Evolutionary conservation across 768 basidiomycete genomes (phyloP).

Genomic region (Lactifluus piperatus): DNA sequence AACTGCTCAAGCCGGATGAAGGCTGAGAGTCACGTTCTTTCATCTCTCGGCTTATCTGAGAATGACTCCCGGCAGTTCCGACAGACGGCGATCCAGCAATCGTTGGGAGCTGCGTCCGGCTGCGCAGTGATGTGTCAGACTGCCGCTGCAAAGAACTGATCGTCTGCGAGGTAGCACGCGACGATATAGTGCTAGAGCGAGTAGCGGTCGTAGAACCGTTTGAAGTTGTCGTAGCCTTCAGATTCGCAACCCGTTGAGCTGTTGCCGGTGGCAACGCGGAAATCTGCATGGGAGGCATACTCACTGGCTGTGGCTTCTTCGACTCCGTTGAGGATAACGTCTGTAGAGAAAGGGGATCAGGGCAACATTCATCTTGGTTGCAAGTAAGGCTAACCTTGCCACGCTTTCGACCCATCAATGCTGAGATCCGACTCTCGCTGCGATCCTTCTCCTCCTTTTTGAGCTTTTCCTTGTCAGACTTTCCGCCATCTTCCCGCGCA

Average conservation of each 20-base stretch:
- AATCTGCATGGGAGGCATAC: conserved; percentile 87
- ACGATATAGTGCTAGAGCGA: conserved; percentile 42
- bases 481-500: conserved; percentile 44
- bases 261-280: conserved; percentile 74
- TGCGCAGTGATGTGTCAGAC: conserved; percentile 73
- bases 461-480: conserved; percentile 41
- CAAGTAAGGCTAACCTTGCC: conserved; percentile 61
- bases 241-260: conserved; percentile 74
- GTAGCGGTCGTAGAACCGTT: conserved; percentile 35
- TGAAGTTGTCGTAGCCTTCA: conserved; percentile 49
- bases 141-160: conserved; percentile 83
- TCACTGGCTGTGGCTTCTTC: conserved; percentile 60
- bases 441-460: conserved; percentile 78
- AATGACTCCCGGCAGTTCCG: conserved; percentile 46
- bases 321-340: conserved; percentile 79
- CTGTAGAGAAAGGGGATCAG: conserved; percentile 32
- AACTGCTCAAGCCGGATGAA: conserved; percentile 43
- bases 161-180: conserved; percentile 71
- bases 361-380: conserved; percentile 1
- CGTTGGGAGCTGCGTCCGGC: conserved; percentile 70
- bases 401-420: conserved; percentile 78
- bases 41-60: conserved; percentile 20
- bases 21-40: conserved; percentile 52
- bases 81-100: conserved; percentile 93
- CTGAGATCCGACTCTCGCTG: conserved; percentile 84